Conservation (phyloP, 306 rosid genomes). For the Elaeagnus macrophylla region DNA sequence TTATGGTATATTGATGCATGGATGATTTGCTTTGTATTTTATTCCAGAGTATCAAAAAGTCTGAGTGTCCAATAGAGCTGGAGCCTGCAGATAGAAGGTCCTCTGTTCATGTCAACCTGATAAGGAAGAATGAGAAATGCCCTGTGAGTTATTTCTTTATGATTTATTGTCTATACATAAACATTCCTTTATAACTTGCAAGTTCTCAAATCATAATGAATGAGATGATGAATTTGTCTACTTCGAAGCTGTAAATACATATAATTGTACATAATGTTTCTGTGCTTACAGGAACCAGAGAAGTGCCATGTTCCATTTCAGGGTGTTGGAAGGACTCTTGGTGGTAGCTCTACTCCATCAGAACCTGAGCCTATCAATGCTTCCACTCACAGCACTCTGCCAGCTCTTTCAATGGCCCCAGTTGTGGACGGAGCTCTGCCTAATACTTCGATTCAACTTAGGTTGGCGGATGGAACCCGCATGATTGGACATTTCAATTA, state of each 20-base stretch:
- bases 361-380: constrained; percentile 34
- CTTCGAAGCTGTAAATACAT: no score
- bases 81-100: constrained; percentile 78
- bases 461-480: constrained; percentile 93
- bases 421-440: constrained; percentile 72
- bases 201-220: no score
- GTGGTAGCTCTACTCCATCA: constrained; percentile 59
- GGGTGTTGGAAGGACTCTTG: constrained; percentile 92
- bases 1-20: background rate
- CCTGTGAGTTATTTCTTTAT: constrained; percentile 52
- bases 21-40: constrained; percentile 15
- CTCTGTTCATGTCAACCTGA: constrained; percentile 77
- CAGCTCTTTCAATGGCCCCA: constrained; percentile 33
- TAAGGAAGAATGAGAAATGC: constrained; percentile 65
- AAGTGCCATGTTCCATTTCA: constrained; percentile 57
- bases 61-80: constrained; percentile 91
- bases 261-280: background rate
- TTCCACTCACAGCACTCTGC: constrained; percentile 27
- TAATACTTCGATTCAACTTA: constrained; percentile 70
- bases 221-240: no score
- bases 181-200: no score
- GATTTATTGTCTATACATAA: background rate
- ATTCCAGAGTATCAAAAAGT: constrained; percentile 76
- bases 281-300: constrained; percentile 60
- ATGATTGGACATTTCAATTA: constrained; percentile 56